phyloP scores from a whole-genome alignment of 495 filamentous ascomycete species.

The Apodospora peruviana region DNA sequence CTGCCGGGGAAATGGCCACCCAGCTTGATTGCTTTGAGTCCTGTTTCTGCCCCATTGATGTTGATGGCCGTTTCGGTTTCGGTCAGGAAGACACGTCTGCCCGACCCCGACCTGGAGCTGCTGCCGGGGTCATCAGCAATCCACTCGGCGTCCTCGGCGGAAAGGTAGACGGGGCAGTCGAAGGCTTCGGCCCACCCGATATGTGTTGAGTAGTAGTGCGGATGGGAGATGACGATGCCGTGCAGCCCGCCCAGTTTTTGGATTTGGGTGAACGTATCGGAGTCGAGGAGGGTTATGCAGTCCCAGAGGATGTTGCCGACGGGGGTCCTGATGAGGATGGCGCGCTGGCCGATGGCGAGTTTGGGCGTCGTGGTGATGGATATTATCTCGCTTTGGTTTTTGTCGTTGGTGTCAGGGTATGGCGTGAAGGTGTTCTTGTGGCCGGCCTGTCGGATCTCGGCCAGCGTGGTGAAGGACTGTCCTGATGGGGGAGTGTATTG shows the following conservation, averaged over 20 bases:
- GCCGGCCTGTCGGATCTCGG: constrained; percentile 22
- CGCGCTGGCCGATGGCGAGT: constrained; percentile 67
- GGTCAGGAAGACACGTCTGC: constrained; percentile 41
- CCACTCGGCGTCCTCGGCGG: constrained; percentile 60
- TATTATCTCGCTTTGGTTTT: constrained; percentile 31
- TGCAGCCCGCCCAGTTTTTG: constrained; percentile 50
- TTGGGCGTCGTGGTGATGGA: constrained; percentile 56
- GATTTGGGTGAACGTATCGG: constrained; percentile 47
- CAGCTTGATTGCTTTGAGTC: constrained; percentile 58
- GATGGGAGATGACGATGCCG: constrained; percentile 75
- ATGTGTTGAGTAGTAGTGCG: constrained; percentile 72
- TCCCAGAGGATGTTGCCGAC: constrained; percentile 71
- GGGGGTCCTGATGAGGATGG: constrained; percentile 55
- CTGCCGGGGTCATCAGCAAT: no score
- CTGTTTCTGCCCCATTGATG: constrained; percentile 37
- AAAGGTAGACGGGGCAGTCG: constrained; percentile 56
- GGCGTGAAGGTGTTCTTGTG: constrained; percentile 40
- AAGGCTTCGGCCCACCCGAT: constrained; percentile 61
- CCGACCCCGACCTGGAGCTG: no score
- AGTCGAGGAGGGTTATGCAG: constrained; percentile 59
- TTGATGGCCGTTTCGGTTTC: constrained; percentile 22
- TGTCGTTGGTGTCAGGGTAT: constrained; percentile 1
- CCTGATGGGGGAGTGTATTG: constrained; percentile 62
- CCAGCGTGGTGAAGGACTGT: constrained; percentile 55
- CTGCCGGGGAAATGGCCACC: constrained; percentile 75